Conservation (phyloP, 2,329 filamentous ascomycete species). For the Stagonosporopsis cucurbitacearum region DNA sequence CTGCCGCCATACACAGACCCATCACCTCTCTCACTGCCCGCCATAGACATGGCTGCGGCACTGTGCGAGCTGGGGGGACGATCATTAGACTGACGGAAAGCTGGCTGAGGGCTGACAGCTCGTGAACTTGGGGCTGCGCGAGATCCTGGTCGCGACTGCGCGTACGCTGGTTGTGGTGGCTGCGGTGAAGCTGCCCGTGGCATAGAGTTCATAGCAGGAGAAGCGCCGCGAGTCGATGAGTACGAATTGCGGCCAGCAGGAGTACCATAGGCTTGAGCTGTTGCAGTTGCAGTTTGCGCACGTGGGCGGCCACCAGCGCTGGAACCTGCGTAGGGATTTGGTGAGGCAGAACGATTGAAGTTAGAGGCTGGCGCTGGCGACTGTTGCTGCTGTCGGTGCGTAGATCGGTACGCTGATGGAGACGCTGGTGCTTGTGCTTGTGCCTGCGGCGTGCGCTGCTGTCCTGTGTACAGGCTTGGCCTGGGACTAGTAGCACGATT, state of each 20-base stretch:
- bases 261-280: slow-evolving; percentile 41
- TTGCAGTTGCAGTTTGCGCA: slow-evolving; percentile 49
- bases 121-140: slow-evolving; percentile 48
- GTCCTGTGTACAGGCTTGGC: slow-evolving; percentile 57
- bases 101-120: slow-evolving; percentile 60
- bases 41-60: slow-evolving; percentile 55
- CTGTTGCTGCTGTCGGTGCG: slow-evolving; percentile 18
- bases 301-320: slow-evolving; percentile 41
- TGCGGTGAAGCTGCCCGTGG: slow-evolving; percentile 54
- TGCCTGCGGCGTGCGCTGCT: slow-evolving; percentile 23
- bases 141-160: slow-evolving; percentile 39
- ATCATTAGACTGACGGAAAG: slow-evolving; percentile 56
- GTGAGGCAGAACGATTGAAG: slow-evolving; percentile 53
- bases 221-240: slow-evolving; percentile 47
- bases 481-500: slow-evolving; percentile 64
- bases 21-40: slow-evolving; percentile 45
- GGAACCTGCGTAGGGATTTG: slow-evolving; percentile 65
- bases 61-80: slow-evolving; percentile 56
- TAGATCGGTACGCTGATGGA: slow-evolving; percentile 14
- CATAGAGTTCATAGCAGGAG: slow-evolving; percentile 46
- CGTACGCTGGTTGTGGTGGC: slow-evolving; percentile 49
- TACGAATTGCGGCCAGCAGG: slow-evolving; percentile 46
- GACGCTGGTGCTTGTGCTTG: slow-evolving; percentile 20
- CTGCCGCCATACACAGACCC: slow-evolving; percentile 38
- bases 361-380: slow-evolving; percentile 24